Conservation (phyloP, 257 asterid species). For the Gynochthodes officinalis region DNA sequence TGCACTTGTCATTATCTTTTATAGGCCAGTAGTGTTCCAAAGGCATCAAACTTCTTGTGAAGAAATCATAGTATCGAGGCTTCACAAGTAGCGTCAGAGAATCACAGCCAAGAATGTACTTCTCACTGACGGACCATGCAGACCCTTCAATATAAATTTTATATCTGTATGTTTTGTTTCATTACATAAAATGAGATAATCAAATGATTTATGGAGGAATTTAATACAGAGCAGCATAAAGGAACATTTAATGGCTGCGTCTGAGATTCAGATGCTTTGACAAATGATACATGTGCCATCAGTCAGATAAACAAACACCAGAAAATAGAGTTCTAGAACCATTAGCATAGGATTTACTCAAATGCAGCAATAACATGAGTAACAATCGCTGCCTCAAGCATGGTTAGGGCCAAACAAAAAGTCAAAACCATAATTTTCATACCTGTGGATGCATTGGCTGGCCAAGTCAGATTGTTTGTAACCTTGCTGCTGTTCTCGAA, state of each 20-base stretch:
- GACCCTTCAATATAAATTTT: constrained; percentile 81
- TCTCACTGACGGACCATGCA: constrained; percentile 96
- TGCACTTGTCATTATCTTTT: constrained; percentile 59
- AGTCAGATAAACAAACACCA: not conserved
- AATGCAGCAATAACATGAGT: not conserved
- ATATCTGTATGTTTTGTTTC: constrained; percentile 48
- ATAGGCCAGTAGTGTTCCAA: constrained; percentile 87
- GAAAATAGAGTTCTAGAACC: not conserved
- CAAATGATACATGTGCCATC: not conserved
- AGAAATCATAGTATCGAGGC: constrained; percentile 74
- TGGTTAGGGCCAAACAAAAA: not conserved
- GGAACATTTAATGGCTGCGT: not conserved
- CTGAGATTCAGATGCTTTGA: not conserved
- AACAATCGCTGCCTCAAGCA: not conserved
- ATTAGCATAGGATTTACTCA: too few relatives aligned
- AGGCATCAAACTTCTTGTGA: constrained; percentile 77
- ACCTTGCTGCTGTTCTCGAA: constrained; percentile 51
- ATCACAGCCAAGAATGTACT: constrained; percentile 79
- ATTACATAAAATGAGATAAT: not conserved
- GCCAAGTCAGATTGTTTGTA: constrained; percentile 74
- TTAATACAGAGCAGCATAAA: not conserved
- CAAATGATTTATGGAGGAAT: not conserved
- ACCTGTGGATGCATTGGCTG: constrained; percentile 83
- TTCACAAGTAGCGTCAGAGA: constrained; percentile 58
- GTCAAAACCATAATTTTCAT: not conserved